Percentiles rank a stretch among this genome's conserved stretches.
These are phyloP conservation scores for Carex sylvatica DNA, from an alignment of 202 grass and related monocot genomes.

Conservation along the genomic window DNA sequence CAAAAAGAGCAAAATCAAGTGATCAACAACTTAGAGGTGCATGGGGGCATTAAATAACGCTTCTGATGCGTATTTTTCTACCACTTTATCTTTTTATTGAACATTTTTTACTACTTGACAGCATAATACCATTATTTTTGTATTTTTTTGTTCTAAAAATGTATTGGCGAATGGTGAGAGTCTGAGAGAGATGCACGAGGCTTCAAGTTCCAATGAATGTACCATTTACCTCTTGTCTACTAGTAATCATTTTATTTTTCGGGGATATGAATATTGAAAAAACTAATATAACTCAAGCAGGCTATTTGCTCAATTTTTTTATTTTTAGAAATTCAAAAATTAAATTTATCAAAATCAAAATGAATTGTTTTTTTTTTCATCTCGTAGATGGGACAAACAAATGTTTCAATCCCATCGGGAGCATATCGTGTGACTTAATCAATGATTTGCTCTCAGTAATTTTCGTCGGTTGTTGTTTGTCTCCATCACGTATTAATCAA, in stretches of 20 bases:
- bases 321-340: too few species aligned
- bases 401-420: too few species aligned
- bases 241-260: background rate
- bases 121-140: background rate
- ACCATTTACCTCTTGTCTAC: constrained; percentile 6
- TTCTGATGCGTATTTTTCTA: background rate
- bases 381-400: too few species aligned
- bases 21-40: background rate
- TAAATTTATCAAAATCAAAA: too few species aligned
- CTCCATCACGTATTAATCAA: too few species aligned
- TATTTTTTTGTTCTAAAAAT: background rate
- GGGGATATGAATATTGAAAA: constrained; percentile 5
- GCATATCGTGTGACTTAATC: too few species aligned
- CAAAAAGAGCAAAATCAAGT: constrained; percentile 29
- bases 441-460: too few species aligned
- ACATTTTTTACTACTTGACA: background rate
- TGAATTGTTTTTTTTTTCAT: too few species aligned
- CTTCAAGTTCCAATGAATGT: constrained; percentile 48
- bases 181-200: constrained; percentile 20
- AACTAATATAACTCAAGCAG: background rate
- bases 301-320: background rate
- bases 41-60: constrained; percentile 7
- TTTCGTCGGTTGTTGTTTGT: too few species aligned
- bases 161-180: background rate
- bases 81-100: background rate